Percentiles rank a stretch among this genome's conserved stretches.
Evolutionary conservation across 2,329 filamentous ascomycete genomes (phyloP).

Genomic region (Phoma herbarum): DNA sequence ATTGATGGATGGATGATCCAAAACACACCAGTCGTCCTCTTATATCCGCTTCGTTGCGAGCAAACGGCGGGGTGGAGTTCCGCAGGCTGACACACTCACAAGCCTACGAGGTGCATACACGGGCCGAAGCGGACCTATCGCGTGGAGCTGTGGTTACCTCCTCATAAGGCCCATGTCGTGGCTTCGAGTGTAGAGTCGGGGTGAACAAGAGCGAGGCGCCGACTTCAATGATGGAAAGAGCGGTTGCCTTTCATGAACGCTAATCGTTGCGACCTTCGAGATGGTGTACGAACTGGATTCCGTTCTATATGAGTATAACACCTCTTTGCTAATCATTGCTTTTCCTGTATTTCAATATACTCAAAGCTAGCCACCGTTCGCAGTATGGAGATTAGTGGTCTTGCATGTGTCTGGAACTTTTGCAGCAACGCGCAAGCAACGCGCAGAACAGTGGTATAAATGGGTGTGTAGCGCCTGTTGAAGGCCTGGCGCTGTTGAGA

Average conservation of each 20-base stretch:
- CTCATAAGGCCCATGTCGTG: not conserved
- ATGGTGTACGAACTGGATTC: not conserved
- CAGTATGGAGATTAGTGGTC: not conserved
- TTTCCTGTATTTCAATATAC: not conserved
- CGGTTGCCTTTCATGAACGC: not conserved
- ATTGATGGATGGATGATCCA: no score
- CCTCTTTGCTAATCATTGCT: not conserved
- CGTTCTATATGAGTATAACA: not conserved
- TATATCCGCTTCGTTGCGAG: not conserved
- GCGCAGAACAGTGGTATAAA: slow-evolving; percentile 10
- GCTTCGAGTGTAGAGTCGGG: not conserved
- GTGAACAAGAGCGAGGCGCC: not conserved
- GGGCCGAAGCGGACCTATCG: not conserved
- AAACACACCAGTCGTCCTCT: not conserved
- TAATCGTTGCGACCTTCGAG: not conserved
- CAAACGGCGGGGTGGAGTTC: not conserved
- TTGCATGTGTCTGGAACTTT: not conserved
- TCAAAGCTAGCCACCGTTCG: not conserved
- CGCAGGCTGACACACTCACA: not conserved
- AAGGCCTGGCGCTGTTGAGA: slow-evolving; percentile 35
- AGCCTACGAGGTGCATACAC: not conserved
- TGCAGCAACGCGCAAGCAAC: not conserved
- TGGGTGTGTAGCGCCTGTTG: slow-evolving; percentile 40
- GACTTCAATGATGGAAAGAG: not conserved
- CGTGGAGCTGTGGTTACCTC: not conserved